Base-by-base conservation (phyloP, 75 land plant species). In the Picea sitchensis region DNA sequence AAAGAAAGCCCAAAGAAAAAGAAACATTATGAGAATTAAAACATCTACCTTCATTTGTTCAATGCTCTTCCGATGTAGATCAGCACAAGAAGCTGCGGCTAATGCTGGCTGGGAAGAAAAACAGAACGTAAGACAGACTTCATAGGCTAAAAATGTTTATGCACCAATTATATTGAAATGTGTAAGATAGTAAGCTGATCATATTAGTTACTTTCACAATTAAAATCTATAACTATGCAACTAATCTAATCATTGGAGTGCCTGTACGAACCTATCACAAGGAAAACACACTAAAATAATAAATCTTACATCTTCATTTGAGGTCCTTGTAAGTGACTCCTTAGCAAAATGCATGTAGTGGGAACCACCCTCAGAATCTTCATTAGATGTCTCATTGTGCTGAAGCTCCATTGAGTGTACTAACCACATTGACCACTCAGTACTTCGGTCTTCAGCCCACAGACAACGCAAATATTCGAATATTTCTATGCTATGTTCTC, bases 391-490 rank as follows among this genome's bases (percentile, higher is more conserved):
- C 14, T 75, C 59, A 31, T 54, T 13, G 12, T 75, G 58, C 76
- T 51, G 30, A 51, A 75, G 76, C 23, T 75, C 76, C 58, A 57
- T 23, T 21, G 88, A 82, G 80, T 94, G 87, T 12, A 92, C 88
- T 88, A 92, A 87, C 98, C 98, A 95, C 81, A 95, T 89, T 75
- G 95, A 91, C 92, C 98, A 95, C 73, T 95, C 94, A 64, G 90
- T 82, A 78, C 85, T 88, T 65, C 98, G 59, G 63, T 90, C 89
- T 75, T 79, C 82, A 26, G 90, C 87, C 98, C 98, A 95, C 59
- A 63, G 69, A 75, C 81, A 78, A 61, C 84, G 80, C 4, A 95
- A 85, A 80, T 76, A 77, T 75, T 92, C 92, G 17, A 89, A 63
- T 58, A 95, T 79, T 75, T 79, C 86, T 47, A 15, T 68, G 67